Evolutionary conservation across 495 filamentous ascomycete genomes (phyloP), one percentile per base, ranked within the genome.

Genomic region (Choiromyces venosus): DNA sequence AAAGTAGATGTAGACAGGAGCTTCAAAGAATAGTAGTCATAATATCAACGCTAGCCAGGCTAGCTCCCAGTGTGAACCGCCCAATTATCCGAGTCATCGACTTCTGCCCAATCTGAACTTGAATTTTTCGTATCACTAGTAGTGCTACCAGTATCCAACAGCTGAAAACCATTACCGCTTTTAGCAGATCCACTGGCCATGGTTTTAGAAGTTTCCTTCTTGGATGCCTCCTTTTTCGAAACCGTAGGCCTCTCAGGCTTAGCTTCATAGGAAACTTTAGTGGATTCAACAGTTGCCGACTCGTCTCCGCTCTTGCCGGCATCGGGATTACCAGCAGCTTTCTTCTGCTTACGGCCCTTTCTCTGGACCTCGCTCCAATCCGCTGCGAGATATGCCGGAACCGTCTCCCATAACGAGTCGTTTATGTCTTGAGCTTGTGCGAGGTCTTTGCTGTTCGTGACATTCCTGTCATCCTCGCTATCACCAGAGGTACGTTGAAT

Each of bases 381-480:
- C 19, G 73, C 80, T 44, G 70, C 68, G 19, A 79, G 66, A 69
- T 77, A 67, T 14, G 69, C 74, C 9, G 80, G 80, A 44, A 81
- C 77, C n/a, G 79, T 72, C 64, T 81, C 80, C 80, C 80, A 81
- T 66, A 73, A 83, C n/a, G 80, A 70, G 78, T 80, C 69, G 73
- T 82, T 67, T 78, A 86, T 44, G 67, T 77, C 46, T 72, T 73
- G 75, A 83, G 79, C 68, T 33, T 71, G 65, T 56, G 76, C 73
- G 77, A 85, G 56, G 70, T 77, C 40, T 72, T 72, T 75, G 82
- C 81, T 68, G 33, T 71, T 66, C 67, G 72, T 72, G 35, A 74
- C 70, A 19, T 73, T 65, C 16, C 74, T 71, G 16, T 79, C 74
- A 35, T 73, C 73, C 9, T 82, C 81, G 69, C 73, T 78, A 37